Base-by-base conservation (phyloP, 164 flowering plant species). In the Macadamia tetraphylla region DNA sequence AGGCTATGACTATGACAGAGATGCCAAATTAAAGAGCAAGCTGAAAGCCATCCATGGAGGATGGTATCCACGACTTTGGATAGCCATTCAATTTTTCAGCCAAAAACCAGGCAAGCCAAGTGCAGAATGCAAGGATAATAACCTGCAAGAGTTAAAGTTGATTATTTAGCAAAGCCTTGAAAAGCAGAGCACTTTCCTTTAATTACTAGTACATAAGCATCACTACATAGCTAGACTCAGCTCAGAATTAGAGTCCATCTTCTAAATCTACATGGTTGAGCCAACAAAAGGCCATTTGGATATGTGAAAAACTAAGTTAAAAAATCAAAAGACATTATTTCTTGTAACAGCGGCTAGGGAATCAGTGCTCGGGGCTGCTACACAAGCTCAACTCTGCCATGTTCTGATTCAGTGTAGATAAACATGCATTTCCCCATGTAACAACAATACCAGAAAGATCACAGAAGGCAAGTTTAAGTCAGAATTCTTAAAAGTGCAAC, bases 1-100 rank as follows among this genome's bases (percentile, higher is more conserved):
- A 94, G 42, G 98, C 97, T 68, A 91, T 87, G 70, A 94, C 97
- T 89, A 91, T 86, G n/a, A 91, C 97, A 62, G 97, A 88, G 29
- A 94, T 94, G 46, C 94, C 97, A 77, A 94, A 94, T 71, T 91
- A 90, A 58, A 94, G 92, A 68, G 98, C 98, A 48, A 94, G 92
- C 83, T 91, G 83, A 73, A 94, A 94, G 75, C 90, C 84, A 72
- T 90, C 94, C 91, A 89, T 86, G 29, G 92, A 85, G 51, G 84
- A 73, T 59, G 97, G 92, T 59, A 94, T 83, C 98, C 97, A 94
- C 2, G 91, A 80, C 62, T 77, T 79, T 12, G 96, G 96, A 74
- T 89, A 91, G 43, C 75, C 69, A 65, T 84, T 69, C 17, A 84
- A 79, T 65, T 82, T 86, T 56, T 96, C 97, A 69, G 92, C 88